A percentile compares a stretch with the other conserved stretches of the same genome.
These are phyloP conservation scores for Tillandsia leiboldiana DNA, from an alignment of 176 grass and related monocot species.

Conservation along the genomic window DNA sequence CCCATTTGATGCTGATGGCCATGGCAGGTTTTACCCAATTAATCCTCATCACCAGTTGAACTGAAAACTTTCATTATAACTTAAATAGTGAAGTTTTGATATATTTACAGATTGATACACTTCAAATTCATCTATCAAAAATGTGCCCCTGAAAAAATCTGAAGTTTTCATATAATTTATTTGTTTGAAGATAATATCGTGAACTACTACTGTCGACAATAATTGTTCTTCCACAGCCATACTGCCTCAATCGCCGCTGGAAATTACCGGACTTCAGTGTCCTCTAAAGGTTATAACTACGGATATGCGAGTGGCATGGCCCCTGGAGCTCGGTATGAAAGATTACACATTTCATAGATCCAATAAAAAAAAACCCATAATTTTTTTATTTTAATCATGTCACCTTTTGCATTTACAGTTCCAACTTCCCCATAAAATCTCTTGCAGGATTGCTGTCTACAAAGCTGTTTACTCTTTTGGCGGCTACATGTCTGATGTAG, in stretches of 20 bases:
- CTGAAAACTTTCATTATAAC: no score
- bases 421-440: not conserved
- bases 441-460: slow-evolving; percentile 68
- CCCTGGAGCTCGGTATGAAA: slow-evolving; percentile 68
- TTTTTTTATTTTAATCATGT: not conserved
- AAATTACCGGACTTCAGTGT: slow-evolving; percentile 45
- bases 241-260: slow-evolving; percentile 74
- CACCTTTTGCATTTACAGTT: not conserved
- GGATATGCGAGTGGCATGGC: slow-evolving; percentile 82
- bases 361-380: not conserved
- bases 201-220: not conserved
- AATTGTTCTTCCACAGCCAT: slow-evolving; percentile 43
- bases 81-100: no score
- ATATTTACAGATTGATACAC: no score
- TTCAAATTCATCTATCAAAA: no score
- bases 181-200: no score
- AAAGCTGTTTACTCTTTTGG: slow-evolving; percentile 89
- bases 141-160: no score
- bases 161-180: no score
- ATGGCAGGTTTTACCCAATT: slow-evolving; percentile 44
- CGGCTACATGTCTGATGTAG: slow-evolving; percentile 87
- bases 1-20: slow-evolving; percentile 92
- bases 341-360: slow-evolving; percentile 1
- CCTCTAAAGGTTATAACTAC: slow-evolving; percentile 63
- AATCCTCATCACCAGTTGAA: no score